Conservation (phyloP, 2,329 filamentous ascomycete species). For the Curvularia eragrostidis region DNA sequence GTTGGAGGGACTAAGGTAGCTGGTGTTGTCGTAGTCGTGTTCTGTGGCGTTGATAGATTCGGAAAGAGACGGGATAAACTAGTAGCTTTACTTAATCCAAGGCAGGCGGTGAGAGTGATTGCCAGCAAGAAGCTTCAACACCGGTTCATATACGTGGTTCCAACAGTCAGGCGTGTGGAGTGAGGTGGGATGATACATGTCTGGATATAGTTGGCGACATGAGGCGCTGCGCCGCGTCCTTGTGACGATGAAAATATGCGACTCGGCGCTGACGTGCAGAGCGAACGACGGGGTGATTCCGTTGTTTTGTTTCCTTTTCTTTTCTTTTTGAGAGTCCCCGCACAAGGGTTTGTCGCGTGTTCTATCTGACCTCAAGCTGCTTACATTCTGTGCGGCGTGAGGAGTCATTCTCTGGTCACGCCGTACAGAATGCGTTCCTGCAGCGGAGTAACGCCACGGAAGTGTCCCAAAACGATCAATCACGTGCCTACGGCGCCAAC, state of each 20-base stretch:
- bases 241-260: slow-evolving; percentile 9
- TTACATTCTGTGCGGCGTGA: too few species aligned
- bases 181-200: slow-evolving; percentile 41
- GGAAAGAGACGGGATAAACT: slow-evolving; percentile 21
- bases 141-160: slow-evolving; percentile 43
- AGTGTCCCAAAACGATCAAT: slow-evolving; percentile 11
- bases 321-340: not conserved
- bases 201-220: slow-evolving; percentile 13
- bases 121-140: slow-evolving; percentile 24
- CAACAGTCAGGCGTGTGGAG: slow-evolving; percentile 31
- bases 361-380: too few species aligned
- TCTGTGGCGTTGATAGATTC: slow-evolving; percentile 13
- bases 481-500: slow-evolving; percentile 16
- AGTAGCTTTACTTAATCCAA: slow-evolving; percentile 18
- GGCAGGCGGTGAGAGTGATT: slow-evolving; percentile 37
- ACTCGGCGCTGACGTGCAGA: slow-evolving; percentile 1
- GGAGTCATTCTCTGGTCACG: not conserved
- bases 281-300: slow-evolving; percentile 2
- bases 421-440: slow-evolving; percentile 17
- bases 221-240: slow-evolving; percentile 12
- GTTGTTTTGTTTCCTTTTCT: not conserved
- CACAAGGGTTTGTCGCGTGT: not conserved
- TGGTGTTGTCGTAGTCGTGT: not conserved
- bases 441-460: slow-evolving; percentile 16
- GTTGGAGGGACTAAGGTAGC: not conserved